Conservation (phyloP, 148 eudicot genomes). For the Diospyros kaki region DNA sequence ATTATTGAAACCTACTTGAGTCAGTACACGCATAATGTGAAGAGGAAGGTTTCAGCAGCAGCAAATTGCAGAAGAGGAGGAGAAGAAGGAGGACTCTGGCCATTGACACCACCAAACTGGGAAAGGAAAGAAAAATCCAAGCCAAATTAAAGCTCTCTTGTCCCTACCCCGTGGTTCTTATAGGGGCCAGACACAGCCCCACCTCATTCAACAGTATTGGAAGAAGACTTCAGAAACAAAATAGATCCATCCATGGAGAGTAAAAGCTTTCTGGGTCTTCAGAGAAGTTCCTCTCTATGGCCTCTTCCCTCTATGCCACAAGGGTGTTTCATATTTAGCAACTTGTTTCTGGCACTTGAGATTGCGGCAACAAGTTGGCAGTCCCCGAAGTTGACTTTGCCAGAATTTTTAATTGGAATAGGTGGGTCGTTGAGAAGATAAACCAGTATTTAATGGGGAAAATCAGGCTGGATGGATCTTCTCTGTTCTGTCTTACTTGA, state of each 20-base stretch:
- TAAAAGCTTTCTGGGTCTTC: background rate
- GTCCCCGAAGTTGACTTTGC: conserved; percentile 21
- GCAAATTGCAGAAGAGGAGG: conserved; percentile 22
- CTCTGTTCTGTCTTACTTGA: conserved; percentile 15
- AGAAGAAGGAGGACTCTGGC: conserved; percentile 13
- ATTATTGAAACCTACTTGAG: conserved; percentile 31
- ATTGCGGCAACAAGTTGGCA: conserved; percentile 14
- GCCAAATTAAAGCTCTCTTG: background rate
- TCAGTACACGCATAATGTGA: conserved; percentile 41
- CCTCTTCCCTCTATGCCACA: conserved; percentile 10
- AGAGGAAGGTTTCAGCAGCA: conserved; percentile 25
- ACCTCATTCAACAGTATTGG: conserved; percentile 1
- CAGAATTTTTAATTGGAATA: background rate
- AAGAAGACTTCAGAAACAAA: background rate
- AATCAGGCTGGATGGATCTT: conserved; percentile 26
- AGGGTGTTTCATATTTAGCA: background rate
- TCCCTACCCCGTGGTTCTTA: conserved; percentile 2
- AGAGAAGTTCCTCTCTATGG: background rate
- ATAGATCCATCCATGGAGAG: background rate
- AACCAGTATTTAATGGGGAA: background rate
- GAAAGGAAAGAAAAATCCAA: background rate
- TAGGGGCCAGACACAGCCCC: background rate
- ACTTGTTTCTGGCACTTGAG: conserved; percentile 9
- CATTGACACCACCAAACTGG: conserved; percentile 21
- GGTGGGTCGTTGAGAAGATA: conserved; percentile 16